phyloP scores from a whole-genome alignment of 2,329 filamentous ascomycete species.

The Zelopaecilomyces penicillatus region DNA sequence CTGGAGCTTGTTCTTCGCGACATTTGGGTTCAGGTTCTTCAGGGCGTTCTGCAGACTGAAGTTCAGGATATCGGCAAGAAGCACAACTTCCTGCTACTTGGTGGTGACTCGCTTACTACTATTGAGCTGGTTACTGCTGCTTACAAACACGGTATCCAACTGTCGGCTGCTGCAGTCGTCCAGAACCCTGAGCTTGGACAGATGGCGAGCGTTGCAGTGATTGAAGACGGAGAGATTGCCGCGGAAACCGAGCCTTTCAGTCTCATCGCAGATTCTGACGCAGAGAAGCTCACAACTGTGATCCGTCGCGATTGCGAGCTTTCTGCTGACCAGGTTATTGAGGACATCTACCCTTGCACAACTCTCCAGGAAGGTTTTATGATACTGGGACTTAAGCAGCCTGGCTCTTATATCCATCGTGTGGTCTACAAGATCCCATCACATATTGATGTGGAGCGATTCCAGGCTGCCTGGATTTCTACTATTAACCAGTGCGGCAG shows the following conservation, averaged over 20 bases:
- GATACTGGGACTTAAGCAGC: conserved; percentile 16
- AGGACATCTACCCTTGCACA: conserved; percentile 29
- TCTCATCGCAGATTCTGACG: not conserved
- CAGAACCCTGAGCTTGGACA: conserved; percentile 1
- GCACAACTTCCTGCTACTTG: conserved; percentile 6
- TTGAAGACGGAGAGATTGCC: not conserved
- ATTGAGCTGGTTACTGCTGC: conserved; percentile 7
- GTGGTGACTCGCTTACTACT: conserved; percentile 4
- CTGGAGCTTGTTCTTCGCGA: conserved; percentile 6
- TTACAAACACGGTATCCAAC: conserved; percentile 5
- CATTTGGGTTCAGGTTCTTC: conserved; percentile 4
- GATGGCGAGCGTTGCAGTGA: conserved; percentile 5
- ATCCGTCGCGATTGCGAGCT: conserved; percentile 2
- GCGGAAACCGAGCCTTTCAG: conserved; percentile 1
- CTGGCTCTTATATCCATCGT: conserved; percentile 12
- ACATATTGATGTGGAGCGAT: too few relatives aligned
- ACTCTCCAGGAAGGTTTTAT: conserved; percentile 29
- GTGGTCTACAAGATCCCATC: too few relatives aligned
- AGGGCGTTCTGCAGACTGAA: not conserved
- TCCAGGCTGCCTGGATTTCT: too few relatives aligned
- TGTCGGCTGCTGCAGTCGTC: conserved; percentile 1
- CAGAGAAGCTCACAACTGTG: not conserved
- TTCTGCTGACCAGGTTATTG: not conserved
- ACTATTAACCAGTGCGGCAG: too few relatives aligned
- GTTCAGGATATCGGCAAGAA: conserved; percentile 5